Evolutionary conservation across 441 rosid species (phyloP), one percentile per base, ranked within the genome.

Genomic region (Hura crepitans): DNA sequence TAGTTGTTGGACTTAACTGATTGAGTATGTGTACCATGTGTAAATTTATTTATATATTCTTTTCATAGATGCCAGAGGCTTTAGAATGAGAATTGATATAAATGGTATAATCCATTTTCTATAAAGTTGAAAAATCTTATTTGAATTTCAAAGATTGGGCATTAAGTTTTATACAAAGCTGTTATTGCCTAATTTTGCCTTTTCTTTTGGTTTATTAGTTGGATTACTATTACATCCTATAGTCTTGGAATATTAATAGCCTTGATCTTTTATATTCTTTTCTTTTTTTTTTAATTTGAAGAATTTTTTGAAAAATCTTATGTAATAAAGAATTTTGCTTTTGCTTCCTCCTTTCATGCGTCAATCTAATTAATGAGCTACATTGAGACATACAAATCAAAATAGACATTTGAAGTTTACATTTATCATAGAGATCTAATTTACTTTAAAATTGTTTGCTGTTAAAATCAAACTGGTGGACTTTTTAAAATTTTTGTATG

Each of bases 311-410:
- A 20, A 47, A 58, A 50, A 55, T 6, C 60, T n/a, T 53, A 66
- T 57, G 58, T 31, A 25, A 45, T 70, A 23, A 73, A 49, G 72
- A 65, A 71, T 62, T 77, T 60, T 73, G 45, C 66, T 78, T 81
- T 43, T 66, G 58, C 72, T 77, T 71, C 86, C 74, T 76, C 82
- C 78, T 85, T 81, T 79, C 27, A 80, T 79, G 80, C 75, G 51
- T 71, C 79, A 72, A 49, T 58, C 75, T 77, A 77, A 82, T 82
- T 81, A 76, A 80, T 80, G 84, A 76, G 81, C 65, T 64, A 74
- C 74, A 70, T 68, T 76, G 81, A 75, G 78, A 72, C 82, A 67
- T 70, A 77, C 8, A n/a, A n/a, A n/a, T n/a, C n/a, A n/a, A n/a
- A n/a, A n/a, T n/a, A n/a, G 77, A 50, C 69, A 39, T 63, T 73